Evolutionary conservation across 371 early-diverging fungal species (phyloP).

Genomic region (Apophysomyces trapeziformis): DNA sequence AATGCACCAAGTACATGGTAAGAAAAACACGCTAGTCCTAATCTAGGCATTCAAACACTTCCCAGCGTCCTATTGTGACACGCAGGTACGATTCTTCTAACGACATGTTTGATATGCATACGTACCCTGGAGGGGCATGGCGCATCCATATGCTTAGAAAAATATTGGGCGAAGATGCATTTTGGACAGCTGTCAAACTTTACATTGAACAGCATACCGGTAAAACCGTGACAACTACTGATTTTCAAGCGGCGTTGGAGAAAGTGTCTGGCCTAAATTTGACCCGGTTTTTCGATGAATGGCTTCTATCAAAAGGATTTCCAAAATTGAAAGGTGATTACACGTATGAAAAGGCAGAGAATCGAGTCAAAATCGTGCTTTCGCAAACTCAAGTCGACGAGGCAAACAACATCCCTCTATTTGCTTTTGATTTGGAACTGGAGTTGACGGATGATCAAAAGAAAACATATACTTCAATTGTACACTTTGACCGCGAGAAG

Average conservation of each 20-base stretch:
- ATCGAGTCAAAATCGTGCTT: conserved; percentile 38
- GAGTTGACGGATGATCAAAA: conserved; percentile 48
- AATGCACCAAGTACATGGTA: conserved; percentile 51
- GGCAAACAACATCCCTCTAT: conserved; percentile 46
- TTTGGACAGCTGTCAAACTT: conserved; percentile 53
- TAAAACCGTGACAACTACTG: conserved; percentile 57
- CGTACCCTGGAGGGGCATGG: conserved; percentile 61
- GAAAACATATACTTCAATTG: conserved; percentile 14
- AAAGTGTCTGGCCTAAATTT: conserved; percentile 55
- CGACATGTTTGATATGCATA: conserved; percentile 60
- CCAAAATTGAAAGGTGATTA: conserved; percentile 53
- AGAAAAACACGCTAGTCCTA: not conserved
- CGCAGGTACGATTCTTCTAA: conserved; percentile 56
- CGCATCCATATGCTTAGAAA: conserved; percentile 61
- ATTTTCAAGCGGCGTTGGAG: conserved; percentile 57
- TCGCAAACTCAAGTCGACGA: conserved; percentile 57
- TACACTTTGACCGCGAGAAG: conserved; percentile 37
- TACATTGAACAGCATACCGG: conserved; percentile 45
- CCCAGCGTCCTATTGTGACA: conserved; percentile 56
- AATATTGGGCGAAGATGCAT: conserved; percentile 55
- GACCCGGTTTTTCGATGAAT: conserved; percentile 67
- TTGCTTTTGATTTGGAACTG: conserved; percentile 53
- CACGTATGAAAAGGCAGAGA: conserved; percentile 32
- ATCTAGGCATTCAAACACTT: conserved; percentile 2
- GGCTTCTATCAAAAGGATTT: conserved; percentile 61